Evolutionary conservation across 2,329 filamentous ascomycete genomes (phyloP).

Genomic region (Ophiostoma novo-ulmi): DNA sequence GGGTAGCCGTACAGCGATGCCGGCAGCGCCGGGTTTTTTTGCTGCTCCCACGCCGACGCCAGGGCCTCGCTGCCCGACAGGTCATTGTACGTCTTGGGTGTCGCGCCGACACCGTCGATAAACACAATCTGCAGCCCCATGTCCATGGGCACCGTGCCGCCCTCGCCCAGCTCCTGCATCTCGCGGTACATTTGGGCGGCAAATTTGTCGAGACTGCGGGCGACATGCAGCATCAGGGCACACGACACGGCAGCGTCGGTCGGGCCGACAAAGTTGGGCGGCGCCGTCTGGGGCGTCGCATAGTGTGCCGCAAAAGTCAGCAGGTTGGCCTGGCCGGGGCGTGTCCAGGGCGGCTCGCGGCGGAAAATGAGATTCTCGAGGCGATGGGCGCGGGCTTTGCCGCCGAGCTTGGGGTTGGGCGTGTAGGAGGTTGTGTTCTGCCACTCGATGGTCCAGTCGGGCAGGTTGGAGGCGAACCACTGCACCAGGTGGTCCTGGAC

Average conservation of each 20-base stretch:
- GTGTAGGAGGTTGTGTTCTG: conserved; percentile 63
- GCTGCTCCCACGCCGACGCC: conserved; percentile 65
- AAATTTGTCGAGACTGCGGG: conserved; percentile 64
- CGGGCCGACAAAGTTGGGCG: conserved; percentile 74
- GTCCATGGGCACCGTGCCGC: conserved; percentile 55
- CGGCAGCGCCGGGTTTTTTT: conserved; percentile 60
- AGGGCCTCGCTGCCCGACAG: conserved; percentile 43
- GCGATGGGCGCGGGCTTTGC: conserved; percentile 52
- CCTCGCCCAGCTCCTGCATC: conserved; percentile 56
- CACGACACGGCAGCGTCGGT: conserved; percentile 81
- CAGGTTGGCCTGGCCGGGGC: conserved; percentile 63
- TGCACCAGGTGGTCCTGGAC: conserved; percentile 67
- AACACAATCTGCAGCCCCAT: conserved; percentile 75
- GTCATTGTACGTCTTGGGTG: background rate
- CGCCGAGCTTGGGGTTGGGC: conserved; percentile 2
- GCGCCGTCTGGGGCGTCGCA: conserved; percentile 63
- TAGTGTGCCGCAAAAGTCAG: conserved; percentile 80
- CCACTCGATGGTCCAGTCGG: conserved; percentile 64
- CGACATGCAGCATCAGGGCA: conserved; percentile 76
- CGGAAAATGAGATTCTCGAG: conserved; percentile 69
- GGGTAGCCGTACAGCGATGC: conserved; percentile 58
- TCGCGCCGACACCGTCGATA: conserved; percentile 74
- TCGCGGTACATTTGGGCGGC: conserved; percentile 68
- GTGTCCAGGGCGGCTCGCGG: conserved; percentile 71
- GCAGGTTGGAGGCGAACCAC: conserved; percentile 63